Conservation (phyloP, 805 yeast species). For the Candida alai region DNA sequence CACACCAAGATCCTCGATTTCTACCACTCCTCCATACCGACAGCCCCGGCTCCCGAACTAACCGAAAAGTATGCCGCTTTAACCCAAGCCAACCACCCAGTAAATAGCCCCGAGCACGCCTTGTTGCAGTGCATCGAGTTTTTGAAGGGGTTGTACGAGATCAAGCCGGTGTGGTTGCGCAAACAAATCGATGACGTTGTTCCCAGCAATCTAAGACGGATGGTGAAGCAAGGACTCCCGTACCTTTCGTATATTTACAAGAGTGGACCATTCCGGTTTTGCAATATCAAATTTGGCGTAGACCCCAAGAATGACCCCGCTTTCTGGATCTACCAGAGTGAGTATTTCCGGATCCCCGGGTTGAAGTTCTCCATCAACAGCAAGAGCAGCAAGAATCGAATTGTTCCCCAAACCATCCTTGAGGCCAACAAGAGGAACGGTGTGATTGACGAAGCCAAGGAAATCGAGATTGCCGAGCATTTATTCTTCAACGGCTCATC, state of each 20-base stretch:
- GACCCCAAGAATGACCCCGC: constrained; percentile 61
- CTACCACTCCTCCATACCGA: constrained; percentile 44
- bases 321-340: constrained; percentile 74
- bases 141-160: constrained; percentile 49
- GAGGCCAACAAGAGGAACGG: constrained; percentile 3
- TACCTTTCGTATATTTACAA: constrained; percentile 76
- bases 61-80: constrained; percentile 30
- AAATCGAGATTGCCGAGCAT: constrained; percentile 23
- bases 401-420: constrained; percentile 25
- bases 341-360: constrained; percentile 63
- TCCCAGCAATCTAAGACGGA: constrained; percentile 43
- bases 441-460: constrained; percentile 10
- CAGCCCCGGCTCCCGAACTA: constrained; percentile 47
- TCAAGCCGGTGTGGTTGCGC: constrained; percentile 84
- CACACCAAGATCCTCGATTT: constrained; percentile 52
- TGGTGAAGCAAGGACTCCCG: constrained; percentile 73
- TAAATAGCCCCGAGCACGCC: constrained; percentile 24
- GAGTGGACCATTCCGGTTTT: constrained; percentile 94
- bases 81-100: constrained; percentile 28
- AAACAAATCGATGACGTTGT: constrained; percentile 60
- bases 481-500: constrained; percentile 70
- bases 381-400: constrained; percentile 1
- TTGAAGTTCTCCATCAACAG: constrained; percentile 3
- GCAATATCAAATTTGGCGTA: constrained; percentile 72
- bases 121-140: constrained; percentile 43